Base-by-base conservation (phyloP, 192 early-diverging fungal genomes). In the Funneliformis mosseae region DNA sequence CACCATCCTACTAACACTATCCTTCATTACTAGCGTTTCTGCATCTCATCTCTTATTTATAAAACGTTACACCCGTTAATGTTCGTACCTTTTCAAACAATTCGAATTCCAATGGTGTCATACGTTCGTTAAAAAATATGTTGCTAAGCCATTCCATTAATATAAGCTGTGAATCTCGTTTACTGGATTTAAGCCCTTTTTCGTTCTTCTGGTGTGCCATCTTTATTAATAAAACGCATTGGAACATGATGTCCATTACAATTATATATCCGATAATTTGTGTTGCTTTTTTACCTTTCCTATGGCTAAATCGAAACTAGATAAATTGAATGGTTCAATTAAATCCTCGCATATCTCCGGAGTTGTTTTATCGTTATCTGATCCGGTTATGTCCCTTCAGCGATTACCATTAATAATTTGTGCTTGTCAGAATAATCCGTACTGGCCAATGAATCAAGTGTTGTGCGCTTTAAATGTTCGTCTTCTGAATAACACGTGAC, bases 101-200 rank as follows among this genome's bases (percentile, higher is more conserved):
- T 55, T 98, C 97, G 88, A 93, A 96, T 83, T 99, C 96, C 46
- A 99, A 84, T 45, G 94, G 90, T 11, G 91, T 93, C 89, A 99
- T 94, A 75, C 94, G 91, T 77, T 98, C 97, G 79, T 97, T 92
- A 85, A 91, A 92, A 66, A 90, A 84, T 38, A 92, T 88, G 64
- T 93, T 90, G 79, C 93, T 93, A 80, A 97, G 91, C 88, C 95
- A 99, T 60, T 92, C 89, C 97, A 99, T 99, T 82, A 99, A 85
- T 74, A 99, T 93, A 82, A 98, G 84, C 87, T 99, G 97, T 64
- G 96, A 97, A 87, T 98, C 97, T 80, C 97, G 95, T 87, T 98
- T 98, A 69, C 94, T 93, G 41, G 94, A 89, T 83, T 95, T 95
- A 42, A 82, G 79, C 4, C 88, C 86, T 80, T 88, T n/a, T 84